These are phyloP conservation scores for Yamadazyma triangularis DNA, from an alignment of 1,139 yeast species.

Conservation along the genomic window DNA sequence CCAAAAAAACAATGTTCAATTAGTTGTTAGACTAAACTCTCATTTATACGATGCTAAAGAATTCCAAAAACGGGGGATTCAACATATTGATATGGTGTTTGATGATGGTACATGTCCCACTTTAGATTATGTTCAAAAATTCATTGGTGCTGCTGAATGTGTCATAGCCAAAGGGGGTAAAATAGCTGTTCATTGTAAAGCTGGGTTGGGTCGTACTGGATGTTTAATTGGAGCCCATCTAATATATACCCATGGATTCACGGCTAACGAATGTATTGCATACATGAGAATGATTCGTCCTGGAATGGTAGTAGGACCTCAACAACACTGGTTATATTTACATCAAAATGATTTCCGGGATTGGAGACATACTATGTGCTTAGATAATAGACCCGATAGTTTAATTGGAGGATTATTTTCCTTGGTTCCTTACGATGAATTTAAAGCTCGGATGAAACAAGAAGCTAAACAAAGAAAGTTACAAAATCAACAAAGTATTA, in stretches of 20 bases:
- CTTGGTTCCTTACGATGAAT: slow-evolving; percentile 56
- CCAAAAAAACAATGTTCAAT: slow-evolving; percentile 64
- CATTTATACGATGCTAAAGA: slow-evolving; percentile 83
- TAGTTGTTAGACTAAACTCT: slow-evolving; percentile 89
- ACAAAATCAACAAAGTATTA: slow-evolving; percentile 27
- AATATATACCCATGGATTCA: slow-evolving; percentile 92
- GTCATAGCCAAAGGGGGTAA: slow-evolving; percentile 81
- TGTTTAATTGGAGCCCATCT: slow-evolving; percentile 96
- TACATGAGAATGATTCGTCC: slow-evolving; percentile 96
- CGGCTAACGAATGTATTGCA: slow-evolving; percentile 95
- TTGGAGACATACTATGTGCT: slow-evolving; percentile 92
- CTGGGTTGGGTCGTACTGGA: slow-evolving; percentile 96
- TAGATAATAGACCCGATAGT: slow-evolving; percentile 65
- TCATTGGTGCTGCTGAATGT: slow-evolving; percentile 93
- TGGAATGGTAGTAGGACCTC: slow-evolving; percentile 99
- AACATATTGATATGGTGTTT: slow-evolving; percentile 91
- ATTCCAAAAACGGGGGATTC: slow-evolving; percentile 77
- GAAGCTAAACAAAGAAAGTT: slow-evolving; percentile 41
- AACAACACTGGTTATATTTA: slow-evolving; percentile 95
- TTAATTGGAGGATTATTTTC: slow-evolving; percentile 76
- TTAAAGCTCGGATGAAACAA: slow-evolving; percentile 44
- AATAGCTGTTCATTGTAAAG: slow-evolving; percentile 97
- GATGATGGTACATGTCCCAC: slow-evolving; percentile 99
- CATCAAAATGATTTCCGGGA: slow-evolving; percentile 95
- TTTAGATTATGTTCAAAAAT: slow-evolving; percentile 84